Evolutionary conservation across 2,329 filamentous ascomycete species (phyloP).

Genomic region (Pseudopyricularia cyperi): DNA sequence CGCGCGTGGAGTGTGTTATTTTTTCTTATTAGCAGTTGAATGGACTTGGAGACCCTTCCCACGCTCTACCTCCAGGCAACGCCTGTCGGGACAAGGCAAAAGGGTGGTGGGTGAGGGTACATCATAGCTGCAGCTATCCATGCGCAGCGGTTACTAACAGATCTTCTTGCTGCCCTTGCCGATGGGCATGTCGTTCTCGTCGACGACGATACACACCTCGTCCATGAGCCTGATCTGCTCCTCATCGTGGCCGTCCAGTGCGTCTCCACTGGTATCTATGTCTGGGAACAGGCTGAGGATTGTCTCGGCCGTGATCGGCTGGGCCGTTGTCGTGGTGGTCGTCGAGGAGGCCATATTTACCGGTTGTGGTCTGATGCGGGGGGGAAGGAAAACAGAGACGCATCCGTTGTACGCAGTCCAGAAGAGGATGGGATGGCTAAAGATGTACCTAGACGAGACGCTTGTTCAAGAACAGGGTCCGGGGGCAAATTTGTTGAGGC

Average conservation of each 20-base stretch:
- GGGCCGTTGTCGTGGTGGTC: conserved; percentile 33
- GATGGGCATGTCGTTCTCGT: conserved; percentile 84
- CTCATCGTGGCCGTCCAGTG: conserved; percentile 84
- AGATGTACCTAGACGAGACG: no score
- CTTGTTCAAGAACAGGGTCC: no score
- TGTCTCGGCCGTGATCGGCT: conserved; percentile 70
- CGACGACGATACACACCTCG: conserved; percentile 93
- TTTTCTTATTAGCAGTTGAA: not conserved
- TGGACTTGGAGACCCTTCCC: no score
- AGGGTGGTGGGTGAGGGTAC: no score
- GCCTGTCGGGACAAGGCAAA: no score
- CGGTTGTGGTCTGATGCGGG: no score
- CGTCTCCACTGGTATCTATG: conserved; percentile 55
- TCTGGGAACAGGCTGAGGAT: conserved; percentile 85
- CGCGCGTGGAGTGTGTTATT: no score
- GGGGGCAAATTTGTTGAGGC: no score
- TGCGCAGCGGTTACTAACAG: conserved; percentile 44
- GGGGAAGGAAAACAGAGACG: no score
- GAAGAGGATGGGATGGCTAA: no score
- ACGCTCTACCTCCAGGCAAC: no score
- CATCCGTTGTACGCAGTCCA: no score
- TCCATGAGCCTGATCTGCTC: conserved; percentile 98
- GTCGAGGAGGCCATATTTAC: conserved; percentile 13
- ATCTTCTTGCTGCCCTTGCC: conserved; percentile 97
- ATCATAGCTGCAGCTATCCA: not conserved